Evolutionary conservation across 1,139 yeast species (phyloP).

Genomic region (Spathaspora sp.): DNA sequence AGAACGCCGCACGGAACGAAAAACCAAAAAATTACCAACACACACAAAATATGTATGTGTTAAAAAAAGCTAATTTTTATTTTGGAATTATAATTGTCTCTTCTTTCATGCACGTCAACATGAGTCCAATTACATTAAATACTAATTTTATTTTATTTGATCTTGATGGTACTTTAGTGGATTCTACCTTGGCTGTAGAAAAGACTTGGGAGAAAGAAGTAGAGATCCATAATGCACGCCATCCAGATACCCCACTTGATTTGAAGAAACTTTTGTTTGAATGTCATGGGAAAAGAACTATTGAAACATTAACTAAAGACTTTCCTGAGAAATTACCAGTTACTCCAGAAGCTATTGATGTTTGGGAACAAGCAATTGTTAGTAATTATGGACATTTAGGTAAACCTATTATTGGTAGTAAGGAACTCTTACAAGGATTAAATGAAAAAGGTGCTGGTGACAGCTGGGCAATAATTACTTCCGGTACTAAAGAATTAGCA

Average conservation of each 20-base stretch:
- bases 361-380: slow-evolving; percentile 18
- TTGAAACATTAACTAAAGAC: slow-evolving; percentile 15
- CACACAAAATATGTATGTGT: background rate
- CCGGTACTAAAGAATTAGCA: slow-evolving; percentile 20
- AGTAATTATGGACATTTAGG: slow-evolving; percentile 19
- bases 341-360: slow-evolving; percentile 10
- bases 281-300: slow-evolving; percentile 21
- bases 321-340: slow-evolving; percentile 15
- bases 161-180: slow-evolving; percentile 23
- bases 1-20: background rate
- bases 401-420: slow-evolving; percentile 16
- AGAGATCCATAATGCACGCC: slow-evolving; percentile 14
- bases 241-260: slow-evolving; percentile 11
- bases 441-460: slow-evolving; percentile 8
- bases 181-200: slow-evolving; percentile 21
- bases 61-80: background rate
- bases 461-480: slow-evolving; percentile 23
- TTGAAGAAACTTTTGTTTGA: slow-evolving; percentile 14
- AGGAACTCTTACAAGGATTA: slow-evolving; percentile 12
- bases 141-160: slow-evolving; percentile 16
- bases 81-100: background rate
- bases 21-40: background rate
- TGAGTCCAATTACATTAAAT: background rate
- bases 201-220: slow-evolving; percentile 19
- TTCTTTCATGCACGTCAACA: background rate